Percentiles rank a stretch among this genome's conserved stretches.
Conservation (phyloP, 805 yeast genomes). For the Metahyphopichia silvanorum region DNA sequence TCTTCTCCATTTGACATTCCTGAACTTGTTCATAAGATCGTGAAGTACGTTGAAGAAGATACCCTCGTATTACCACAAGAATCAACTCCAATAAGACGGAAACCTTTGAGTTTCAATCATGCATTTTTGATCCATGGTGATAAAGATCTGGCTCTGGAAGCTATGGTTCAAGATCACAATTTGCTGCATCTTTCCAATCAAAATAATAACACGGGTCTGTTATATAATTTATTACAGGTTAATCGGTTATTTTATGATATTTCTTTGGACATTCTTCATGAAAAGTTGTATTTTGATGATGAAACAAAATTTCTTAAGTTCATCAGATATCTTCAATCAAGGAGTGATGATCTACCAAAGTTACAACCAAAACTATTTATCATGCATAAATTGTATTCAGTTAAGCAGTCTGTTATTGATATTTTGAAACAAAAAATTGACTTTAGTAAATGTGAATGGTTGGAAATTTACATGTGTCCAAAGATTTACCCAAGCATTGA, state of each 20-base stretch:
- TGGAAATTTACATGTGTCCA: slow-evolving; percentile 85
- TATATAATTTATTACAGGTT: slow-evolving; percentile 66
- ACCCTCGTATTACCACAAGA: slow-evolving; percentile 58
- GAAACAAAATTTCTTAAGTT: slow-evolving; percentile 44
- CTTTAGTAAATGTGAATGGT: slow-evolving; percentile 55
- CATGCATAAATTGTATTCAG: slow-evolving; percentile 60
- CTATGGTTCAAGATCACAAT: slow-evolving; percentile 4
- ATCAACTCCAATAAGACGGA: slow-evolving; percentile 55
- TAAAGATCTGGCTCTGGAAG: slow-evolving; percentile 38
- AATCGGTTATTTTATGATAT: slow-evolving; percentile 62
- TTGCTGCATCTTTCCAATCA: too few relatives aligned
- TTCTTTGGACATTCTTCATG: slow-evolving; percentile 52
- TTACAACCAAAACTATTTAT: slow-evolving; percentile 46
- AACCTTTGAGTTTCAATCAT: slow-evolving; percentile 66
- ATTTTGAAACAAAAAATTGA: slow-evolving; percentile 35
- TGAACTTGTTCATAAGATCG: slow-evolving; percentile 64
- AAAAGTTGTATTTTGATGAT: slow-evolving; percentile 52
- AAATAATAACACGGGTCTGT: slow-evolving; percentile 12
- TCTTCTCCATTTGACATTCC: slow-evolving; percentile 66
- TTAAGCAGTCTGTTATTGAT: slow-evolving; percentile 54
- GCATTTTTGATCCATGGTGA: slow-evolving; percentile 65
- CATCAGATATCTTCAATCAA: slow-evolving; percentile 5
- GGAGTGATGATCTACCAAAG: slow-evolving; percentile 16
- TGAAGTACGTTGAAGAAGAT: slow-evolving; percentile 57
- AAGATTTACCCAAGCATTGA: slow-evolving; percentile 50